Percentiles rank a stretch among this genome's conserved stretches.
phyloP scores from a whole-genome alignment of 140 eudicot species.

The Senecio squalidus region DNA sequence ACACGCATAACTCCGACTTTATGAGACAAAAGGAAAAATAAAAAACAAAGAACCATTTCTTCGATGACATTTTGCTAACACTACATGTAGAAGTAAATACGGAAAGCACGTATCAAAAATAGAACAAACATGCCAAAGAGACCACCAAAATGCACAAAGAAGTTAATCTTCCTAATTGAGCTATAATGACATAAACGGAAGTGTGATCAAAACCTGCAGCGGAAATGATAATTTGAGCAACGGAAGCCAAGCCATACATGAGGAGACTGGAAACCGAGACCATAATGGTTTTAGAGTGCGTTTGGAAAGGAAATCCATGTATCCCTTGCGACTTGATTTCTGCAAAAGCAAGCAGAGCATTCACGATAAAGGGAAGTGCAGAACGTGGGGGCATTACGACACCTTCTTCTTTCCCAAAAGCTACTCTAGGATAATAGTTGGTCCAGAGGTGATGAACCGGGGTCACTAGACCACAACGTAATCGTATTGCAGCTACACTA shows the following conservation, averaged over 20 bases:
- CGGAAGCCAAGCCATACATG: neutral
- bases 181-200: neutral
- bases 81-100: too few relatives aligned
- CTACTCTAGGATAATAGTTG: neutral
- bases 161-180: neutral
- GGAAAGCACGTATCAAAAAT: neutral
- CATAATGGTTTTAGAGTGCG: neutral
- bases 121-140: slow-evolving; percentile 1
- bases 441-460: neutral
- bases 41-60: too few relatives aligned
- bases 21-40: too few relatives aligned
- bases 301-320: neutral
- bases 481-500: neutral
- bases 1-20: too few relatives aligned
- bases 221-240: neutral
- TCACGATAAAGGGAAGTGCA: neutral
- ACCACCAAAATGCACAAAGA: slow-evolving; percentile 7
- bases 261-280: neutral
- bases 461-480: neutral
- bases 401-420: neutral
- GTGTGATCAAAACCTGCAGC: neutral
- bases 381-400: neutral
- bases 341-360: neutral
- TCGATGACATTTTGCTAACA: too few relatives aligned
- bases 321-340: neutral